phyloP scores from a whole-genome alignment of 768 basidiomycete species.

The Mycena floridula region DNA sequence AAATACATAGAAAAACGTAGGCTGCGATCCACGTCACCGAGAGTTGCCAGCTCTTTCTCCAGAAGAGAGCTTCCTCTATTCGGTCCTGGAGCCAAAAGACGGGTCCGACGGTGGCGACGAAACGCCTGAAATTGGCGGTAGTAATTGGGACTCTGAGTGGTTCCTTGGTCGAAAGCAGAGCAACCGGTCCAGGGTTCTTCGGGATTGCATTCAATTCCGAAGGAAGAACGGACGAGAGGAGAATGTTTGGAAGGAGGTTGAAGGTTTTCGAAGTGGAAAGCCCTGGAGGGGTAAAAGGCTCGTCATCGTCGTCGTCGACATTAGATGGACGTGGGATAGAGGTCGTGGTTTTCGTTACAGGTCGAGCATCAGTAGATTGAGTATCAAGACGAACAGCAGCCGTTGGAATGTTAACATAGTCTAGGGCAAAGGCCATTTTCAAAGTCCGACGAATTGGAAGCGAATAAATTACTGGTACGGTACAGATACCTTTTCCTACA shows the following conservation, averaged over 20 bases:
- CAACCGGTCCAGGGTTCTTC: conserved; percentile 16
- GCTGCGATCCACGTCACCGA: conserved; percentile 71
- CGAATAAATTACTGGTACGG: no score
- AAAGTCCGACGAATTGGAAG: neutral
- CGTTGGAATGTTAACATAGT: neutral
- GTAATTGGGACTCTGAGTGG: conserved; percentile 74
- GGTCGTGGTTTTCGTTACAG: neutral
- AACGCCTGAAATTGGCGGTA: conserved; percentile 75
- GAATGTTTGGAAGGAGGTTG: conserved; percentile 33
- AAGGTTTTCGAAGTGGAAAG: conserved; percentile 18
- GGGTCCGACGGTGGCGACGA: conserved; percentile 68
- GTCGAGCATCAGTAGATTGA: neutral
- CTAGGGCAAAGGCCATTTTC: no score
- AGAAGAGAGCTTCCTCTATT: conserved; percentile 77
- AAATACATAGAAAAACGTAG: conserved; percentile 78
- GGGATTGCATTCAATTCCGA: conserved; percentile 7
- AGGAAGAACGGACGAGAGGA: conserved; percentile 24
- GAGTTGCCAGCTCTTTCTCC: conserved; percentile 70
- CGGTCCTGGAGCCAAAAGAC: conserved; percentile 90
- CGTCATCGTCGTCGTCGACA: neutral
- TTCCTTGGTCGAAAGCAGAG: conserved; percentile 52
- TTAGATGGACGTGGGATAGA: neutral
- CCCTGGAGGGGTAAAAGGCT: neutral
- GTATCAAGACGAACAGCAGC: neutral
- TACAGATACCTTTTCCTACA: no score